A percentile compares a stretch with the other conserved stretches of the same genome.
phyloP scores from a whole-genome alignment of 148 eudicot genomes.

The Euryodendron excelsum region DNA sequence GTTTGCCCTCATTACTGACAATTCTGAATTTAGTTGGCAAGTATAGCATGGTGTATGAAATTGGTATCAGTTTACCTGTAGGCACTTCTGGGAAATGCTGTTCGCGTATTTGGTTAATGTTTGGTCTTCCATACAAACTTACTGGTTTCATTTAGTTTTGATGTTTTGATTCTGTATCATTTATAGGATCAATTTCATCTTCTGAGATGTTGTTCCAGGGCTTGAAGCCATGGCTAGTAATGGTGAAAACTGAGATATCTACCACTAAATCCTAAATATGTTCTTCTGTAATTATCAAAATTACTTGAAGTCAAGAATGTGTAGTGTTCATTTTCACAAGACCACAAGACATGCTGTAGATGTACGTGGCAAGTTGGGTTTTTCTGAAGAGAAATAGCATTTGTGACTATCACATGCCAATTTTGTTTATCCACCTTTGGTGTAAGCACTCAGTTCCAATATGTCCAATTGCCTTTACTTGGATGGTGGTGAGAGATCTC shows the following conservation, averaged over 20 bases:
- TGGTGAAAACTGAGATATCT: neutral
- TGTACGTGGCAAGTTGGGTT: neutral
- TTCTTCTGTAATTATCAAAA: neutral
- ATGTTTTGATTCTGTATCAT: too few relatives aligned
- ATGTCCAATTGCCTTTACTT: neutral
- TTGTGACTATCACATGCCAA: neutral
- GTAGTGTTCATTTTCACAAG: neutral
- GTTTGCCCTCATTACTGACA: neutral
- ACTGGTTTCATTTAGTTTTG: neutral
- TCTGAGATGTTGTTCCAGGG: neutral
- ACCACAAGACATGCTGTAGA: neutral
- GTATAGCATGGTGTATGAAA: neutral
- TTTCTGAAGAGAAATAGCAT: neutral
- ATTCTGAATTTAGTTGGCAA: neutral
- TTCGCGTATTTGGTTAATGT: neutral
- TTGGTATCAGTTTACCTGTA: neutral
- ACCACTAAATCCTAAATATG: neutral
- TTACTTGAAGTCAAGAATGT: neutral
- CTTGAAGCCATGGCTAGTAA: neutral
- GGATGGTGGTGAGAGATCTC: neutral
- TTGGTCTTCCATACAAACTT: neutral
- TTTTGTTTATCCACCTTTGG: too few relatives aligned
- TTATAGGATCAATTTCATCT: neutral
- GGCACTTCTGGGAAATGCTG: neutral
- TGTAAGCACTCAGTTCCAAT: neutral